Base-by-base conservation (phyloP, 371 early-diverging fungal genomes). In the Vairimorpha apis region DNA sequence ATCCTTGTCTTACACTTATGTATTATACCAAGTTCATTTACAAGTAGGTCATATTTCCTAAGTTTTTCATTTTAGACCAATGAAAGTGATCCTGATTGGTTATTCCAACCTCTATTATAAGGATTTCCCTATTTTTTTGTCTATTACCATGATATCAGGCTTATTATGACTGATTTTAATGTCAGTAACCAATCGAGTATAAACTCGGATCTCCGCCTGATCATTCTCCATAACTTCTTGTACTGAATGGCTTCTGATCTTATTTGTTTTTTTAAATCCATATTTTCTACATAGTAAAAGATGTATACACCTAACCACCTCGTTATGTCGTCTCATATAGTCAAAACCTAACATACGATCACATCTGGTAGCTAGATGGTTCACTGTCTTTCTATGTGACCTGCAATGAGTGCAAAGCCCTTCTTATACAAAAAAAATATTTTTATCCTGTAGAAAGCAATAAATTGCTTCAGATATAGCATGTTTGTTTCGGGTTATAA, bases 361-460 rank as follows among this genome's bases (percentile, higher is more conserved):
- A 60, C 62, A 60, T 32, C 37, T 37, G 23, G 62, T 37, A 32
- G 62, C 62, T 37, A 60, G 32, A 41, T 60, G 62, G n/a, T 60
- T 38, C 10, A 60, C 35, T 29, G 62, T 60, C 38, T 60, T 60
- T 14, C 32, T 37, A 41, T 32, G 37, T 4, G 23, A 30, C 2
- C 38, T n/a, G 37, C 62, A 60, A 23, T 60, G 10, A 1, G 37
- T 10, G 21, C 62, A 60, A 5, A 37, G 32, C 37, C 38, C 23
- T 21, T 37, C 18, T 37, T 41, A 10, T 30, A 2, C 41, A n/a
- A 5, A 60, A 21, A 60, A 60, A 8, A 60, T 60, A 41, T 37
- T 60, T 32, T 38, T 38, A n/a, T 37, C 62, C 13, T 60, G 62
- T n/a, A 37, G 32, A 14, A 38, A 60, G 21, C 37, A 60, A 32